Evolutionary conservation across 2,329 filamentous ascomycete species (phyloP), one percentile per base, ranked within the genome.

Genomic region (Graphilbum ipis-grandicollis): DNA sequence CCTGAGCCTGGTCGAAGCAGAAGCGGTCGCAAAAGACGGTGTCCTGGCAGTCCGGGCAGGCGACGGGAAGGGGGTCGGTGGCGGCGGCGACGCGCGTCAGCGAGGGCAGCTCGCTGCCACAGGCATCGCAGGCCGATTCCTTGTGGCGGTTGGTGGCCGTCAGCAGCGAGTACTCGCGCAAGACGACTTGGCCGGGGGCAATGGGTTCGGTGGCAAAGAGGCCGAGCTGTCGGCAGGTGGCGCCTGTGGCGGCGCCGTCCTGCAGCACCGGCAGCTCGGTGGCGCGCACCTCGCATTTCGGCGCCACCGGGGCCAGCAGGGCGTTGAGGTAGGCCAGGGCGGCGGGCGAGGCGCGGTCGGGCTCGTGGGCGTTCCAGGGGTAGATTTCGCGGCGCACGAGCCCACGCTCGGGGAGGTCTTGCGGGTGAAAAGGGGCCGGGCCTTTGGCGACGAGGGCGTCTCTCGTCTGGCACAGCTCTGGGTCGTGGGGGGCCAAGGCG

Each of bases 111-210:
- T 73, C 71, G 8, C 69, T 66, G 48, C 84, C 84, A 54, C 88
- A 96, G 13, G 85, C 85, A 55, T 96, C 88, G 55, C 88, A 96
- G 22, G 88, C 68, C 5, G 79, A 67, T 43, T 93, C 85, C 51
- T 92, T 84, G 12, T 90, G 68, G 22, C 84, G 75, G 52, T 90
- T 90, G 47, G 88, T 90, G 33, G 83, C 86, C 2, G 86, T 93
- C 30, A 98, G 62, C 8, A 93, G 68, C 9, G 85, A 90, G 42
- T 79, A 81, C 51, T 98, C 90, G 34, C 71, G 63, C 22, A 98
- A 66, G 2, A 94, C 74, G 6, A 68, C 63, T 52, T 92, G 80
- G 9, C 80, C 81, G 0, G 84, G 72, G 1, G 63, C 58, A 28
- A 96, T 81, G 45, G 93, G 77, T 44, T 81, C 70, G 47, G 75